Base-by-base conservation (phyloP, 495 filamentous ascomycete genomes). In the Daldinia vernicosa region DNA sequence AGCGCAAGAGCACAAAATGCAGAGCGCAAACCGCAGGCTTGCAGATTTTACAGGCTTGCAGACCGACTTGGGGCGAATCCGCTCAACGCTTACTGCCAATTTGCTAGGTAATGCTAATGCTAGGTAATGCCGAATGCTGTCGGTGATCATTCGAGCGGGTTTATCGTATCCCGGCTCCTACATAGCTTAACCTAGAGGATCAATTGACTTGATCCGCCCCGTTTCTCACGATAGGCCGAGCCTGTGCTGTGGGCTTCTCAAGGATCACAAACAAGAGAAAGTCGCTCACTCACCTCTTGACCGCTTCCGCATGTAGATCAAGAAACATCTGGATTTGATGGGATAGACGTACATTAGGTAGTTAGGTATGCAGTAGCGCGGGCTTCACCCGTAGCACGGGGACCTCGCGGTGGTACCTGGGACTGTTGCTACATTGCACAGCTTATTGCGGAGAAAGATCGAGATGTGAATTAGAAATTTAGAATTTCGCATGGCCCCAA, bases 361-460 rank as follows among this genome's bases (percentile, higher is more conserved):
- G 62, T 66, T 22, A 17, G 24, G 26, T 35, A 63, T 69, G 70
- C 66, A 66, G 61, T 66, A 66, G 70, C 43, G 60, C 61, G 65
- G 40, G 60, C 54, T 51, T 54, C 40, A 14, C 70, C 62, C 61
- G 70, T 73, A 24, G 53, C 51, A 73, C 66, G 57, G 52, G 30
- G 70, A 45, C 27, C 27, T 45, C 50, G 26, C 37, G 45, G 70
- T 66, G 61, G 59, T 57, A 73, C 70, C 40, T 58, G 58, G 27
- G 17, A 63, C 50, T 57, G 30, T 55, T 72, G 55, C 60, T 65
- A 72, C 66, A 69, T 73, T 59, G 51, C 70, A 69, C 70, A 66
- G 60, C 61, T 65, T 69, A 28, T 63, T 73, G 70, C 70, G 70
- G 70, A 73, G 70, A 53, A 66, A 66, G 70, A 73, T 73, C 70